phyloP scores from a whole-genome alignment of 2,329 filamentous ascomycete genomes.

The Xylaria polymorpha region DNA sequence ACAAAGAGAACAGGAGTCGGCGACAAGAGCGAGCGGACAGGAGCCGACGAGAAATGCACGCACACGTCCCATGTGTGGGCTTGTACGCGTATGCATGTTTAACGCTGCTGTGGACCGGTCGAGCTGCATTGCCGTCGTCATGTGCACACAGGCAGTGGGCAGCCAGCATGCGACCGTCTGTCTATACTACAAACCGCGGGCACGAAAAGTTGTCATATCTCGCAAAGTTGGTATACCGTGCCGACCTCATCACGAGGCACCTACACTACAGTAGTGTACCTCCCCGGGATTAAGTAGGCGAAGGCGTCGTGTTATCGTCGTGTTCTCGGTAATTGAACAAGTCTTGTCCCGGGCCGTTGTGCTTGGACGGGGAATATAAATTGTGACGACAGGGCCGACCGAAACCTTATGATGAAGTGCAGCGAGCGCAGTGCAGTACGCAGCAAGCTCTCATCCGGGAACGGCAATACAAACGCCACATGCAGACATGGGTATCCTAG shows the following conservation, averaged over 20 bases:
- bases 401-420: background rate
- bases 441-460: constrained; percentile 18
- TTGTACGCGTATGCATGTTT: constrained; percentile 27
- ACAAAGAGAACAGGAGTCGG: constrained; percentile 18
- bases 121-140: constrained; percentile 37
- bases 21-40: constrained; percentile 17
- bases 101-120: constrained; percentile 30
- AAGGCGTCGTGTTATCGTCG: too few species aligned
- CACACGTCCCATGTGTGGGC: constrained; percentile 32
- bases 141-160: constrained; percentile 24
- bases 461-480: constrained; percentile 33
- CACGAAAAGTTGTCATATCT: background rate
- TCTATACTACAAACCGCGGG: background rate
- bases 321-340: background rate
- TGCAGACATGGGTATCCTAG: constrained; percentile 34
- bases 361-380: constrained; percentile 5
- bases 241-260: background rate
- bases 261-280: background rate
- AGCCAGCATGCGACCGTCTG: constrained; percentile 24
- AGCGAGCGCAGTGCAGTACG: background rate
- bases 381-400: constrained; percentile 2
- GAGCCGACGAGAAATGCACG: constrained; percentile 19
- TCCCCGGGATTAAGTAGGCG: too few species aligned
- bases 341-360: constrained; percentile 11
- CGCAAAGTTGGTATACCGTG: constrained; percentile 1